Evolutionary conservation across 2,329 filamentous ascomycete genomes (phyloP), one percentile per base, ranked within the genome.

Genomic region (Neofusicoccum ribis): DNA sequence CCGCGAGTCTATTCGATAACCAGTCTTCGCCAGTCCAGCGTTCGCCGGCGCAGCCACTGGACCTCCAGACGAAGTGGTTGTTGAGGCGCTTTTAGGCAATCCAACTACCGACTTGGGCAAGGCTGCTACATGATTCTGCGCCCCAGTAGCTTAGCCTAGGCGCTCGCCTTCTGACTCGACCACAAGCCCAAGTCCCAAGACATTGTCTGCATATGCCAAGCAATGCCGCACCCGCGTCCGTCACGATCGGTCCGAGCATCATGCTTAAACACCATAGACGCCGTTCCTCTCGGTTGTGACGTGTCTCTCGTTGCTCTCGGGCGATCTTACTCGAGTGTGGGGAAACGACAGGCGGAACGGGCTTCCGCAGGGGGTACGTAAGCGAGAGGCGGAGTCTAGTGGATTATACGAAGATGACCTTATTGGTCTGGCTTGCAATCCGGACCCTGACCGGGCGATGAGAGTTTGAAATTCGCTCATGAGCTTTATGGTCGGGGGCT

Each of bases 81-180:
- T 7, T 36, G 20, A 17, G 54, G 23, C 54, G 15, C 15, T 27
- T 20, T 9, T 46, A 15, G 54, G 39, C 54, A 59, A 59, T 59
- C 54, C 14, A 46, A 58, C 39, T 58, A 23, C 54, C 54, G 39
- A 23, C 27, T 46, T 59, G 41, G 56, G 56, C 41, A 59, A 47
- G 34, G 56, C 56, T 59, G 41, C 43, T 47, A 41, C 56, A 47
- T 41, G 56, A 46, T 46, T 15, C 15, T 27, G 17, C n/a, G 27
- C 56, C 56, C 52, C 37, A 44, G 37, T 12, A 37, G 31, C 41
- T 59, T 41, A 59, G 27, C 27, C 11, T 11, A 39, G 41, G 41
- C 56, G 43, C 23, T 34, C 56, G 56, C n/a, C 11, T 5, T 44
- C 39, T 58, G 54, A 58, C 54, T 58, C 54, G 54, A 17, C 54